Base-by-base conservation (phyloP, 371 early-diverging fungal genomes). In the Conidiobolus coronatus region DNA sequence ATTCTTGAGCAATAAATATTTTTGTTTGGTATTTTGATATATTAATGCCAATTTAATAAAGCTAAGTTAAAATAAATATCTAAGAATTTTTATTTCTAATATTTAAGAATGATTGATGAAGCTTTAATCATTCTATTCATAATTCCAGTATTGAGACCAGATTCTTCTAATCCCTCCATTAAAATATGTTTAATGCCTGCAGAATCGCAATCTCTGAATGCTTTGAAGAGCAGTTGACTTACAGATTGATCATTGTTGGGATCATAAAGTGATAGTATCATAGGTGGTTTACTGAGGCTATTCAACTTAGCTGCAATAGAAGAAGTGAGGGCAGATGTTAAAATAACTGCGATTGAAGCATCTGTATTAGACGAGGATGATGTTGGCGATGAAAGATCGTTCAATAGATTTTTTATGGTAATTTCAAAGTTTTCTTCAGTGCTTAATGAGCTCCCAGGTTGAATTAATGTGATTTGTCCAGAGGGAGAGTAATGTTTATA, bases 401-500 rank as follows among this genome's bases (percentile, higher is more conserved):
- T n/a, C 23, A 13, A 45, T 34, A 22, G 20, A 18, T 20, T 20
- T n/a, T 9, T 36, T 33, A 23, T 43, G 40, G n/a, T 21, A 17
- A n/a, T 45, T 21, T 33, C 29, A 29, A 29, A 40, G n/a, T 22
- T 42, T 35, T 34, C 35, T 48, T n/a, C 21, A 17, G n/a, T n/a
- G 9, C 24, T 36, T 51, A 44, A 18, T 1, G 3, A 33, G 20
- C 19, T 45, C 20, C 19, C 22, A 20, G 40, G 20, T 13, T 80
- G 79, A 49, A 90, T 61, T 37, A 94, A 53, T 4, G 85, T 66
- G 9, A 96, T 91, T 45, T 71, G 70, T 0, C 86, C 86, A 22
- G 79, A 70, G 3, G 99, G 99, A 6, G 94, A 81, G 58, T 99
- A 99, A 67, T 99, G 99, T 21, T 90, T 75, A 54, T 99, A 99